Evolutionary conservation across 192 early-diverging fungal species (phyloP).

Genomic region (Diversispora epigaea): DNA sequence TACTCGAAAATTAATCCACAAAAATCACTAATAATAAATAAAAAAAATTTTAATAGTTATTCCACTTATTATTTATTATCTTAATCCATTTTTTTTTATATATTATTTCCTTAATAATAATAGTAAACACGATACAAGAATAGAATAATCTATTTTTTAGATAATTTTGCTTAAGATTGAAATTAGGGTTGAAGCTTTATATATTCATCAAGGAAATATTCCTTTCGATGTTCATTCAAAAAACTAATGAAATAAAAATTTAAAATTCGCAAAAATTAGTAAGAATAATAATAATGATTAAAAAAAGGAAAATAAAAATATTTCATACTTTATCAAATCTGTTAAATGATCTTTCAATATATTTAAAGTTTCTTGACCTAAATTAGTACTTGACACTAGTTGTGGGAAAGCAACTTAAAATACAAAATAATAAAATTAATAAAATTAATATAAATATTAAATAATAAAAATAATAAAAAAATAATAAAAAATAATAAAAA

Average conservation of each 20-base stretch:
- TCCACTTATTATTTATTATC: no score
- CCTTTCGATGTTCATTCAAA: constrained; percentile 12
- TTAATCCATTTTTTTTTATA: no score
- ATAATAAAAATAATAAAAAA: no score
- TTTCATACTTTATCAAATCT: constrained; percentile 21
- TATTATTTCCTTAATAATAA: no score
- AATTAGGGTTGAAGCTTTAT: not conserved
- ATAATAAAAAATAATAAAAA: no score
- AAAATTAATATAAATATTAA: no score
- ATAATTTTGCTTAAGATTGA: no score
- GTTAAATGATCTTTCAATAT: constrained; percentile 4
- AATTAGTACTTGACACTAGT: constrained; percentile 1
- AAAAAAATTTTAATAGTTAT: no score
- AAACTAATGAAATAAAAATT: not conserved
- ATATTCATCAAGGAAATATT: constrained; percentile 16
- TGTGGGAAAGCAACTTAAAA: constrained; percentile 6
- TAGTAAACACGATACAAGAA: no score
- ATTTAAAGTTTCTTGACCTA: not conserved
- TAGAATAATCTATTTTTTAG: not conserved
- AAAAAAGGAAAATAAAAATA: not conserved
- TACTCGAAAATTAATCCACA: no score
- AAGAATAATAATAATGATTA: not conserved
- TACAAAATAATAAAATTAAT: not conserved
- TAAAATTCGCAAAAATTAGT: not conserved
- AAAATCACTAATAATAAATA: no score